These are phyloP conservation scores for Blastomyces parvus DNA, from an alignment of 2,329 filamentous ascomycete genomes.

Conservation along the genomic window DNA sequence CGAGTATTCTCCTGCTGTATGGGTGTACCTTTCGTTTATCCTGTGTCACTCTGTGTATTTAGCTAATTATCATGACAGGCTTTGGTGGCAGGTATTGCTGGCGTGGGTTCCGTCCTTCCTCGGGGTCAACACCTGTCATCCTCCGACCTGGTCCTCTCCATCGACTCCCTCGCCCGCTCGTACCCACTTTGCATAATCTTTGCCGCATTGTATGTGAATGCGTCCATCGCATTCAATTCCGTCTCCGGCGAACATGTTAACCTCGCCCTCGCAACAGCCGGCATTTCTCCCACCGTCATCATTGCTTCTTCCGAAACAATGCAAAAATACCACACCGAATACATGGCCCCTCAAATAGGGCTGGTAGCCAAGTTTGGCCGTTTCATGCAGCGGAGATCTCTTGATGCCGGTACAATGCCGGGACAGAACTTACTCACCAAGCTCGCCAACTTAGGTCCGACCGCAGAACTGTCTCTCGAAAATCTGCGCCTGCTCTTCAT, in stretches of 20 bases:
- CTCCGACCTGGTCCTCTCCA: slow-evolving; percentile 74
- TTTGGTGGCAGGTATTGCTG: slow-evolving; percentile 75
- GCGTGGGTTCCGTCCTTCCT: slow-evolving; percentile 66
- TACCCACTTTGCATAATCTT: slow-evolving; percentile 74
- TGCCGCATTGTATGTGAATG: slow-evolving; percentile 71
- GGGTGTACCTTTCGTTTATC: slow-evolving; percentile 15
- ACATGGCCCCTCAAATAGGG: slow-evolving; percentile 51
- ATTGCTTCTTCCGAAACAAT: slow-evolving; percentile 68
- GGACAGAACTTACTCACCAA: slow-evolving; percentile 51
- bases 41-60: slow-evolving; percentile 3
- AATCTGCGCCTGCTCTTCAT: slow-evolving; percentile 74
- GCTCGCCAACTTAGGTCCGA: slow-evolving; percentile 30
- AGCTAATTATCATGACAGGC: slow-evolving; percentile 44
- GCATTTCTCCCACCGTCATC: slow-evolving; percentile 71
- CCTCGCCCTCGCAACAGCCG: slow-evolving; percentile 61
- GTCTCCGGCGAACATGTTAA: slow-evolving; percentile 66
- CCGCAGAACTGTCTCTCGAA: slow-evolving; percentile 41
- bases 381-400: slow-evolving; percentile 58
- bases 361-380: slow-evolving; percentile 58
- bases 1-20: slow-evolving; percentile 62
- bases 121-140: slow-evolving; percentile 61
- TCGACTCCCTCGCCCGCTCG: slow-evolving; percentile 67
- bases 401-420: slow-evolving; percentile 68
- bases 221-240: slow-evolving; percentile 79
- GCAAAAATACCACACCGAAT: slow-evolving; percentile 55